phyloP scores from a whole-genome alignment of 1,284 basidiomycete genomes.

The Apiotrichum gamsii region DNA sequence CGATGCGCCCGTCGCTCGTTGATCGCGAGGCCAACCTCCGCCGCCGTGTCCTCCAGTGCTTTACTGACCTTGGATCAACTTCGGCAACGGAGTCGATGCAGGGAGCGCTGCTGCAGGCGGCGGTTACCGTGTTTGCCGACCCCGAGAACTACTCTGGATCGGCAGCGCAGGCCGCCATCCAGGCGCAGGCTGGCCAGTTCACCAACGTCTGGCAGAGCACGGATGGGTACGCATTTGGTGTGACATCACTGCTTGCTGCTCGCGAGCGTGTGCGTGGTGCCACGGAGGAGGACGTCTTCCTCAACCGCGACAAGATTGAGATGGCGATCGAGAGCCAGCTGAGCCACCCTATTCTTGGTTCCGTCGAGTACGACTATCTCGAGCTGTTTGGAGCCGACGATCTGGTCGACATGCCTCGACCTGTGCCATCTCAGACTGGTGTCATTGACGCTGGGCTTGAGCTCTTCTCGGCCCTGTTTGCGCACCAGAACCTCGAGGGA shows the following conservation, averaged over 20 bases:
- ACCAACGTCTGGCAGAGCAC: slow-evolving; percentile 76
- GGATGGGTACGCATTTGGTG: slow-evolving; percentile 89
- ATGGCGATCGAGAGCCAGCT: slow-evolving; percentile 68
- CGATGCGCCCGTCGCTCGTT: slow-evolving; percentile 58
- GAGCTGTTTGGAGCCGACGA: slow-evolving; percentile 54
- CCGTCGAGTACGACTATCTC: slow-evolving; percentile 79
- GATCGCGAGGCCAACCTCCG: slow-evolving; percentile 78
- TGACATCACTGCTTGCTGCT: slow-evolving; percentile 60
- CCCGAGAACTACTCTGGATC: slow-evolving; percentile 63
- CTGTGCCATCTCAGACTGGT: slow-evolving; percentile 68
- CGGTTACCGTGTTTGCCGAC: slow-evolving; percentile 78
- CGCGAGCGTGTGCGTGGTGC: slow-evolving; percentile 35
- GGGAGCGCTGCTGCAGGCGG: slow-evolving; percentile 70
- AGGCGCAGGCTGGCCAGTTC: slow-evolving; percentile 77
- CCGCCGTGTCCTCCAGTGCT: slow-evolving; percentile 82
- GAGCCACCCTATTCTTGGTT: slow-evolving; percentile 71
- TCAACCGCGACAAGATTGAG: slow-evolving; percentile 73
- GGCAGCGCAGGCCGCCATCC: slow-evolving; percentile 85
- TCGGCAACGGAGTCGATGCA: slow-evolving; percentile 77
- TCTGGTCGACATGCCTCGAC: slow-evolving; percentile 43
- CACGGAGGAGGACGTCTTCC: slow-evolving; percentile 53
- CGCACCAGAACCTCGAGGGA: slow-evolving; percentile 66
- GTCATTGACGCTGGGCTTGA: slow-evolving; percentile 85
- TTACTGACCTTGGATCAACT: slow-evolving; percentile 69
- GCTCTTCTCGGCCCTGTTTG: slow-evolving; percentile 73